Evolutionary conservation across 768 basidiomycete genomes (phyloP).

Genomic region (Phylloporus sp.): DNA sequence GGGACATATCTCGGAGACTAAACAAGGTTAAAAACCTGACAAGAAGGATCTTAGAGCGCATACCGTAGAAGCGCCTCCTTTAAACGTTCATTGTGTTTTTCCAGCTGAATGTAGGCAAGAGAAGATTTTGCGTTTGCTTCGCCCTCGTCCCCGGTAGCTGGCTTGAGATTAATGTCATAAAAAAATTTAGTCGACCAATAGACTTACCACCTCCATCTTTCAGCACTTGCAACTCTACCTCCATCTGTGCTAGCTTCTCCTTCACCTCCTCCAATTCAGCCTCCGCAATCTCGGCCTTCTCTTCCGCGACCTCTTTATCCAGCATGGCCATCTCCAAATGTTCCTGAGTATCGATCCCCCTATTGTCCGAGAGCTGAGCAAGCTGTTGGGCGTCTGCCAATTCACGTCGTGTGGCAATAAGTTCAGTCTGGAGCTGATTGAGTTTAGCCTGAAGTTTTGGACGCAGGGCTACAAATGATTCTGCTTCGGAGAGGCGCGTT

Average conservation of each 20-base stretch:
- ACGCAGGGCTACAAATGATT: conserved; percentile 76
- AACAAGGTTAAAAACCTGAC: background rate
- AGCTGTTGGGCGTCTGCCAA: conserved; percentile 75
- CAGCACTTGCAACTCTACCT: conserved; percentile 81
- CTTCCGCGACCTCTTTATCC: conserved; percentile 96
- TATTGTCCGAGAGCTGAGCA: conserved; percentile 62
- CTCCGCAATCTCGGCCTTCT: conserved; percentile 78
- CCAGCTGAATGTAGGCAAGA: conserved; percentile 77
- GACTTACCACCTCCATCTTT: conserved; percentile 50
- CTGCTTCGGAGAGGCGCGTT: conserved; percentile 76
- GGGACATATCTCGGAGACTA: conserved; percentile 84
- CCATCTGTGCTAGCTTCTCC: conserved; percentile 72
- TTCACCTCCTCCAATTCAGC: conserved; percentile 72
- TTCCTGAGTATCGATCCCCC: conserved; percentile 77
- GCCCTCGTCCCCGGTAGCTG: conserved; percentile 27
- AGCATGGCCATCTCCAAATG: conserved; percentile 93
- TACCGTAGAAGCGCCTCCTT: conserved; percentile 91
- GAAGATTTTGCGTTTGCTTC: conserved; percentile 48
- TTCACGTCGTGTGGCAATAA: conserved; percentile 70
- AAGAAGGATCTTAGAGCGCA: conserved; percentile 11
- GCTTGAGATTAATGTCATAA: conserved; percentile 1
- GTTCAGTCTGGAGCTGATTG: conserved; percentile 73
- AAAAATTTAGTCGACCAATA: background rate
- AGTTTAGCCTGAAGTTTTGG: conserved; percentile 92
- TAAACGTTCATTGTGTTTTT: conserved; percentile 93